Conservation (phyloP, 192 early-diverging fungal species). For the Podochytrium sp. region DNA sequence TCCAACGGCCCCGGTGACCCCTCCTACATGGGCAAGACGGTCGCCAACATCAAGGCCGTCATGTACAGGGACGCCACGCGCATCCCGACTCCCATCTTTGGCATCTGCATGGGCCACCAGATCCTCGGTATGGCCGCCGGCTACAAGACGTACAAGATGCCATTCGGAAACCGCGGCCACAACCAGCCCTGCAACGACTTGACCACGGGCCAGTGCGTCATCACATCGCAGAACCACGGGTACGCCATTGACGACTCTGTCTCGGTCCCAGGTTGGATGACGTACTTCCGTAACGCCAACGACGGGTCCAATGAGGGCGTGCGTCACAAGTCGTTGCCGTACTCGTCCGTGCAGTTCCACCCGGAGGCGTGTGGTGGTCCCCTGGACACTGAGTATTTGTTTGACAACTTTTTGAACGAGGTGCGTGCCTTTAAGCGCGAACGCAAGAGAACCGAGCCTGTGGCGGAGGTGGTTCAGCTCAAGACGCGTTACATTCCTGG, state of each 20-base stretch:
- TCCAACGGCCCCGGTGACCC: slow-evolving; percentile 94
- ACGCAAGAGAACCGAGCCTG: slow-evolving; percentile 4
- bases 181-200: slow-evolving; percentile 91
- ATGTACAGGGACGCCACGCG: slow-evolving; percentile 37
- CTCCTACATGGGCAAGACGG: slow-evolving; percentile 64
- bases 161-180: slow-evolving; percentile 95
- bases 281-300: slow-evolving; percentile 93
- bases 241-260: slow-evolving; percentile 76
- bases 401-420: slow-evolving; percentile 75
- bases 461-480: neutral
- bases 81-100: slow-evolving; percentile 83
- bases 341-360: slow-evolving; percentile 91
- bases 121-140: slow-evolving; percentile 91
- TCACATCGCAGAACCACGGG: slow-evolving; percentile 97
- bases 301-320: slow-evolving; percentile 96
- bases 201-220: slow-evolving; percentile 77
- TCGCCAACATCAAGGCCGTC: slow-evolving; percentile 70
- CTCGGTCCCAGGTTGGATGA: slow-evolving; percentile 76
- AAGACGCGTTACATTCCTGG: slow-evolving; percentile 1
- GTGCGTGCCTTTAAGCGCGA: slow-evolving; percentile 47
- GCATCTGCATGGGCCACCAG: slow-evolving; percentile 97
- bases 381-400: slow-evolving; percentile 88
- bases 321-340: slow-evolving; percentile 71
- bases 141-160: slow-evolving; percentile 82
- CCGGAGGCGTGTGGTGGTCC: slow-evolving; percentile 95